Base-by-base conservation (phyloP, 108 stramenopile species). In the Skeletonema tropicum region DNA sequence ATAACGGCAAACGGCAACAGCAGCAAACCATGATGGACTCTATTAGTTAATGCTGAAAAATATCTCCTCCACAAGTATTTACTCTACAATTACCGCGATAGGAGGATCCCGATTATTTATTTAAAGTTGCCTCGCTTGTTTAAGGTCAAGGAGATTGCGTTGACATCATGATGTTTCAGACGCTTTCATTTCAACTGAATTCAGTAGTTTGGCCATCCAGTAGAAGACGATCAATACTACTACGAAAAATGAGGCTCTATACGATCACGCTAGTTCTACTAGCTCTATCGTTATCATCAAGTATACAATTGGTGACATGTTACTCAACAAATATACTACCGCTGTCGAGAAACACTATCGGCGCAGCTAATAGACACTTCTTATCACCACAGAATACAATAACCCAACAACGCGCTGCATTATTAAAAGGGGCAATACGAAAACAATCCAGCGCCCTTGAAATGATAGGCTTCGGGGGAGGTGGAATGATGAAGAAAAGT, bases 221-320 rank as follows among this genome's bases (percentile, higher is more conserved):
- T 17, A 49, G 7, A 19, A 49, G 48, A 7, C 48, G 7, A 7
- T 21, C 48, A 49, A 6, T 23, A 17, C 5, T 14, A 49, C 5
- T 49, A 17, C 48, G 17, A 5, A 49, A 49, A 19, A 49, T 49
- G 17, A 6, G 11, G 39, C 13, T 19, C 19, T 49, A 0, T 21
- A 49, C 14, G 2, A 14, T 49, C 5, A 21, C 5, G 3, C 39
- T 41, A 41, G 39, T 12, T 17, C 14, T 49, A 6, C 6, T 49
- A 49, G 5, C 21, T 19, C 6, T 49, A 4, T 17, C 48, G 6
- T 7, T 49, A 49, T 2, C 48, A 49, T 2, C 48, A 19, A 19
- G 3, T 49, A 49, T 49, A 49, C 48, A 49, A 49, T 6, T 49
- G 48, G 48, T 49, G 48, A 49, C 48, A 49, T 49, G 17, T 49